Evolutionary conservation across 495 filamentous ascomycete species (phyloP), one percentile per base, ranked within the genome.

Genomic region (Tuber microsphaerosporum): DNA sequence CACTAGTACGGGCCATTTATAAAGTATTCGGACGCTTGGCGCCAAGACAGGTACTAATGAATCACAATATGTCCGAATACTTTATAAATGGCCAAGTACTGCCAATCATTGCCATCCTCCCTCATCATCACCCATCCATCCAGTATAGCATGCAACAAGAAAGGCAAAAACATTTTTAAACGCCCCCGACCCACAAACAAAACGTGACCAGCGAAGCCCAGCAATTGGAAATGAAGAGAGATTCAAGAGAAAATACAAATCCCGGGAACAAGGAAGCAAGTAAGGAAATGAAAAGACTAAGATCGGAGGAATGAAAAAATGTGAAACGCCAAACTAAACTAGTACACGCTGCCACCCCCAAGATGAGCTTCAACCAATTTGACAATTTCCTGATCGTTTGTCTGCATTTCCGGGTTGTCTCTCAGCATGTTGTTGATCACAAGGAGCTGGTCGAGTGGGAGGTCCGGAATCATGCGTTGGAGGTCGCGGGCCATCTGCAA

Each of bases 381-480:
- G 42, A 78, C 80, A 69, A 83, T 56, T 71, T 75, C 74, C 51
- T 81, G 76, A 43, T 82, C 75, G 20, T 81, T 79, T 10, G 77
- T 77, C 41, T 82, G 78, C 74, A 81, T 75, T 19, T 80, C 75
- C 22, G 82, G 80, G 71, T 83, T 83, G 42, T 80, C 79, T 51
- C 72, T 71, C 41, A 83, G 75, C 75, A 82, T 73, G 61, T 80
- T 80, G 71, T 83, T 82, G 70, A 83, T 83, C 31, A 80, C 69
- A 70, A 75, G 74, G 20, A 81, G 76, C 56, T 83, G 81, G 44
- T 73, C 70, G 20, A 77, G 73, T 69, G 73, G 74, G 71, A 83
- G 76, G n/a, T 76, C 78, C 19, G 81, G 81, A 39, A 83, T 72
- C 20, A 79, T 77, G 31, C 74, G 43, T 68, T 81, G 74, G 43